Evolutionary conservation across 176 grass and related monocot species (phyloP).

Genomic region (Hordeum vulgare): MorexV3_pseudomolecules_assembly NC_058523.1:512860411-512860910

Average conservation of each 20-base stretch:
- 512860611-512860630: neutral
- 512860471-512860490: neutral
- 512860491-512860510: neutral
- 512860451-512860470: neutral
- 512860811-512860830: conserved; percentile 81
- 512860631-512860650: neutral
- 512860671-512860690: neutral
- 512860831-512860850: conserved; percentile 99
- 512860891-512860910: conserved; percentile 86
- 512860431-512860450: neutral
- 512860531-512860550: neutral
- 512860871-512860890: conserved; percentile 76
- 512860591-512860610: neutral
- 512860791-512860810: conserved; percentile 83
- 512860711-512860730: neutral
- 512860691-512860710: neutral
- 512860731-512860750: neutral
- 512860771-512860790: conserved; percentile 36
- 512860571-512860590: neutral
- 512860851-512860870: conserved; percentile 96
- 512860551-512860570: neutral
- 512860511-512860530: neutral
- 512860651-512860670: neutral
- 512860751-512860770: neutral
- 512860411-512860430: neutral